These are phyloP conservation scores for Suillus bovinus DNA, from an alignment of 768 basidiomycete genomes.

Conservation along the genomic window DNA sequence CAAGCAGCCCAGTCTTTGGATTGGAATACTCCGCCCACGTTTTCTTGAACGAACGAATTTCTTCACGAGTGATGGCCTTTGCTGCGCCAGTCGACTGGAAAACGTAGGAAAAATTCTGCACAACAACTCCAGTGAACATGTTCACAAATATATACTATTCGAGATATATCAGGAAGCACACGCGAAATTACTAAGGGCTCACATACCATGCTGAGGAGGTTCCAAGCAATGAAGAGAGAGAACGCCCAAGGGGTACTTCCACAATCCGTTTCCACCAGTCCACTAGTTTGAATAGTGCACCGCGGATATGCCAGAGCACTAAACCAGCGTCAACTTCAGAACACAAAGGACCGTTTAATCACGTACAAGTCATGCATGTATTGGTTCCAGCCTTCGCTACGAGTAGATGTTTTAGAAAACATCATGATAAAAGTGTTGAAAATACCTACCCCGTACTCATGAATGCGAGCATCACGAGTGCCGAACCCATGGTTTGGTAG, in stretches of 20 bases:
- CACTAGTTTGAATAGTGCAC: constrained; percentile 59
- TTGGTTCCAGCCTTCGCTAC: constrained; percentile 93
- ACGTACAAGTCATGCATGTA: constrained; percentile 97
- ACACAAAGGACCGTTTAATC: not conserved
- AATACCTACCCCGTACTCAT: constrained; percentile 84
- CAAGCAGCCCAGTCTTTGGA: constrained; percentile 75
- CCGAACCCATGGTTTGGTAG: constrained; percentile 74
- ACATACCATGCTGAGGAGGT: constrained; percentile 86
- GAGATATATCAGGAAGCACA: constrained; percentile 7
- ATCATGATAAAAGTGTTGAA: not conserved
- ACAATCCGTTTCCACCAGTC: constrained; percentile 75
- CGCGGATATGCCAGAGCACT: constrained; percentile 78
- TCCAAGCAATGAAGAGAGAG: constrained; percentile 91
- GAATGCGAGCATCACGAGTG: constrained; percentile 88
- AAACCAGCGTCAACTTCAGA: constrained; percentile 4
- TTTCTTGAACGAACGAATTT: constrained; percentile 95
- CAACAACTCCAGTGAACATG: constrained; percentile 95
- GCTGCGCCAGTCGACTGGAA: constrained; percentile 86
- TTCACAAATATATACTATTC: constrained; percentile 91
- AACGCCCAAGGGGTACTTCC: constrained; percentile 85
- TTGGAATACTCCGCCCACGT: constrained; percentile 88
- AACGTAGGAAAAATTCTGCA: constrained; percentile 94
- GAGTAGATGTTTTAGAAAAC: constrained; percentile 11
- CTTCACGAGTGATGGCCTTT: constrained; percentile 80
- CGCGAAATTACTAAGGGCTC: constrained; percentile 16